Evolutionary conservation across 768 basidiomycete genomes (phyloP).

Genomic region (Boletus insuetus): DNA sequence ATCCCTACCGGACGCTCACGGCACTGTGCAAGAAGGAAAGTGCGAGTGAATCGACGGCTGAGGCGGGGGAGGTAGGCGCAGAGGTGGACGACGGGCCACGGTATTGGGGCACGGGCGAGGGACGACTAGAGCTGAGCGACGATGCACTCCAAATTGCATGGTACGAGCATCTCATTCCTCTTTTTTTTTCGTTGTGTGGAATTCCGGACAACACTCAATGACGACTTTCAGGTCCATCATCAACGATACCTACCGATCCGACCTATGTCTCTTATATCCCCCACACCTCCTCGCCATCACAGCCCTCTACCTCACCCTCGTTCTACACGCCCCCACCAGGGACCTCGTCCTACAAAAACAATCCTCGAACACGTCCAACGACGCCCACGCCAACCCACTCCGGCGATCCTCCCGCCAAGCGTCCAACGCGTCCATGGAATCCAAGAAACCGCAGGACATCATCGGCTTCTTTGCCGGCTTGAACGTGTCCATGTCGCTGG

Average conservation of each 20-base stretch:
- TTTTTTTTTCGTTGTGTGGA: not conserved
- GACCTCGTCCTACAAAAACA: slow-evolving; percentile 41
- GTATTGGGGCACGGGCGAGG: slow-evolving; percentile 82
- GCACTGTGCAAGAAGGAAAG: slow-evolving; percentile 65
- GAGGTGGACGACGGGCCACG: slow-evolving; percentile 57
- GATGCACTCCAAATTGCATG: slow-evolving; percentile 88
- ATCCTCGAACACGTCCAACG: slow-evolving; percentile 21
- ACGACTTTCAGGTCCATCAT: slow-evolving; percentile 76
- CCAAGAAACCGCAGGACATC: slow-evolving; percentile 56
- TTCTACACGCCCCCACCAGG: slow-evolving; percentile 62
- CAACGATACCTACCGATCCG: slow-evolving; percentile 94
- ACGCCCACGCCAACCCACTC: slow-evolving; percentile 36
- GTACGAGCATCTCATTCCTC: slow-evolving; percentile 40
- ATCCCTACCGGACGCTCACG: slow-evolving; percentile 89
- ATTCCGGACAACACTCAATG: not conserved
- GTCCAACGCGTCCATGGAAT: slow-evolving; percentile 26
- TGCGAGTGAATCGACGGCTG: slow-evolving; percentile 44
- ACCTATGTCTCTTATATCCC: slow-evolving; percentile 90
- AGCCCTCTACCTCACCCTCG: slow-evolving; percentile 84
- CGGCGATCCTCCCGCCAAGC: slow-evolving; percentile 57
- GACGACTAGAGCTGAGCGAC: slow-evolving; percentile 71
- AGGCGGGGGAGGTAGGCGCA: slow-evolving; percentile 51
- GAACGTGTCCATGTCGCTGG: slow-evolving; percentile 77
- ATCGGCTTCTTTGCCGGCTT: slow-evolving; percentile 82
- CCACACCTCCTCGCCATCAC: slow-evolving; percentile 94